These are phyloP conservation scores for Ophiosphaerella korrae DNA, from an alignment of 2,329 filamentous ascomycete species.

Conservation along the genomic window DNA sequence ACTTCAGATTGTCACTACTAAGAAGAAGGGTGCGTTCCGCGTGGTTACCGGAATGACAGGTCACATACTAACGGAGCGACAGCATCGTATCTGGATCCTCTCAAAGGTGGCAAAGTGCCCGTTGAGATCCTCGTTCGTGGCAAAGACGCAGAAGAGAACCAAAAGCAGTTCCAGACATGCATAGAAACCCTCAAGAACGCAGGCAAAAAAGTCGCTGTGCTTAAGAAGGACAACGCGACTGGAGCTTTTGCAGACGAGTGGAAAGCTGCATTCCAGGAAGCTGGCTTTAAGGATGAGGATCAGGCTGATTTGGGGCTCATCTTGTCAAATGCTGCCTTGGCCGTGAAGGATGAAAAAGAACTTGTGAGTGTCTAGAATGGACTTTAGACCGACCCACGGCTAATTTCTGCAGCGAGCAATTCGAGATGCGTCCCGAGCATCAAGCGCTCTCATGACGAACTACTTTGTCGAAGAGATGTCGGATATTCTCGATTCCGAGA, in stretches of 20 bases:
- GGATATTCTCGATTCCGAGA: conserved; percentile 90
- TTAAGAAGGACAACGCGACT: conserved; percentile 81
- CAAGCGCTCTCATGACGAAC: conserved; percentile 90
- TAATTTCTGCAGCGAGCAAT: conserved; percentile 69
- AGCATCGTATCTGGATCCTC: conserved; percentile 91
- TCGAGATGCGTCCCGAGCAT: conserved; percentile 91
- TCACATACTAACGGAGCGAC: conserved; percentile 38
- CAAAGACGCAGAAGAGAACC: conserved; percentile 90
- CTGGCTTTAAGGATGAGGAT: conserved; percentile 80
- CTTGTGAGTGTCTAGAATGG: conserved; percentile 57
- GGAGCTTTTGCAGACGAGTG: conserved; percentile 96
- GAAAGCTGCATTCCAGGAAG: conserved; percentile 78
- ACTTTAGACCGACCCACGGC: conserved; percentile 3
- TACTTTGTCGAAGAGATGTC: conserved; percentile 99
- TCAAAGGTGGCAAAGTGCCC: conserved; percentile 90
- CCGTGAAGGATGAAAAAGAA: conserved; percentile 94
- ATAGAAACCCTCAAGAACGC: conserved; percentile 84
- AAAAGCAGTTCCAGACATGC: conserved; percentile 85
- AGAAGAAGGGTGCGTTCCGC: conserved; percentile 80
- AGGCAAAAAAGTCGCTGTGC: conserved; percentile 87
- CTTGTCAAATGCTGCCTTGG: conserved; percentile 81
- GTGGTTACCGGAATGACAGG: neutral
- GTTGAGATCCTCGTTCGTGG: conserved; percentile 90
- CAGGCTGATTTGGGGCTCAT: conserved; percentile 85
- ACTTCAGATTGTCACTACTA: conserved; percentile 90